phyloP scores from a whole-genome alignment of 169 alveolate genomes.

The Plasmodium blacklocki region DNA sequence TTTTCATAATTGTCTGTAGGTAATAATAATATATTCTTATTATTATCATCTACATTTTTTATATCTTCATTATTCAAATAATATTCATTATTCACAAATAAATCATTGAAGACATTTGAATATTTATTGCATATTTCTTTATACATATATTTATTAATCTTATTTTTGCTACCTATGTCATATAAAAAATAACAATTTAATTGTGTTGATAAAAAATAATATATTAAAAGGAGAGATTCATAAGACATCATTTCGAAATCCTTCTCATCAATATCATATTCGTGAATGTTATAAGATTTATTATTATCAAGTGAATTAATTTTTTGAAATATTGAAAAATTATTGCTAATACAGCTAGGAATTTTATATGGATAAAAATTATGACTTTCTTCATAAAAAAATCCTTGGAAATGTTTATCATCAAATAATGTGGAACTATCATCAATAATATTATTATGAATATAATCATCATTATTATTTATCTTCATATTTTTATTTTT shows the following conservation, averaged over 20 bases:
- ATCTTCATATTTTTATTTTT: not conserved
- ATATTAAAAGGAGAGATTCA: constrained; percentile 64
- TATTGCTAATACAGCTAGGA: constrained; percentile 41
- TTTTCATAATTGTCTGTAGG: too few species aligned
- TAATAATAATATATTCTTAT: too few species aligned
- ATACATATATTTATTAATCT: constrained; percentile 6
- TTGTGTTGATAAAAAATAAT: constrained; percentile 51
- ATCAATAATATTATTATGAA: too few species aligned
- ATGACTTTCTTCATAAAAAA: constrained; percentile 72
- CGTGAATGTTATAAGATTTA: not conserved
- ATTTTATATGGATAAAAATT: constrained; percentile 40
- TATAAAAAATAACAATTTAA: constrained; percentile 38
- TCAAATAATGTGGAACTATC: constrained; percentile 12
- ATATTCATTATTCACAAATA: not conserved
- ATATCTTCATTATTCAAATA: too few species aligned
- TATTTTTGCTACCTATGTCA: constrained; percentile 31
- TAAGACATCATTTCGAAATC: constrained; percentile 56
- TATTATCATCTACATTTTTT: too few species aligned
- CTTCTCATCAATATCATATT: constrained; percentile 38
- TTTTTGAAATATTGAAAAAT: constrained; percentile 15
- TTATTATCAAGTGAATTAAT: not conserved
- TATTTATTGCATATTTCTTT: constrained; percentile 14
- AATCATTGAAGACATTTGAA: not conserved
- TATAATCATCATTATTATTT: not conserved
- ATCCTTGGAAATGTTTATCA: constrained; percentile 33